Base-by-base conservation (phyloP, 257 asterid species). In the Fraxinus cuspidata region DNA sequence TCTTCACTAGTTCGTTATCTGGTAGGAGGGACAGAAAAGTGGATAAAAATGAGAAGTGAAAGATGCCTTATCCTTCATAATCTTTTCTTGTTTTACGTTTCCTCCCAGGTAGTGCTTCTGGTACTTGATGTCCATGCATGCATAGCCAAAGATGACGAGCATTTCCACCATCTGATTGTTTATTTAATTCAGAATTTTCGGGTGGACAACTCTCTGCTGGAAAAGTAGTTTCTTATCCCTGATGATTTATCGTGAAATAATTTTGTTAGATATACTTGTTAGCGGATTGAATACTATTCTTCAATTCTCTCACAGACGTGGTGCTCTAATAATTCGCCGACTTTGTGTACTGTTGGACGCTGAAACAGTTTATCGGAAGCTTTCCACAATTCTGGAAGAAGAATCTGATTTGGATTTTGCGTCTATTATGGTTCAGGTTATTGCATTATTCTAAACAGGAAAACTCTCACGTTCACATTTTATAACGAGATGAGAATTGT, bases 81-180 rank as follows among this genome's bases (percentile, higher is more conserved):
- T 6, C 21, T 18, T 66, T 28, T 25, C 79, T 68, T 16, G 28
- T 42, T 40, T 44, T 28, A 21, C 44, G 32, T 80, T 66, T 78
- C 35, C n/a, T 66, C 77, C 29, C 87, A 96, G 99, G 99, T 96
- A 32, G 99, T 94, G 79, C 97, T 96, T 78, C 85, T 94, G 91
- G 98, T 89, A 80, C 97, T 96, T 80, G 94, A 96, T 82, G 97
- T 96, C 83, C 99, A 96, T 84, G 99, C 99, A 51, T 86, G 97
- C 87, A 96, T 96, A 76, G 99, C 99, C 77, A 79, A 87, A 86
- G 99, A 96, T 66, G 95, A 87, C 73, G 80, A 78, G 71, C 96
- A 96, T 86, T 96, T 96, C 82, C 89, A 83, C 81, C 94, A 94
- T 85, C 96, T 96, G 80, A 84, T 91, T 49, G 89, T 89, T 60